Percentiles rank a stretch among this genome's conserved stretches.
Conservation (phyloP, 2,329 filamentous ascomycete genomes). For the Chlorencoelia australis region DNA sequence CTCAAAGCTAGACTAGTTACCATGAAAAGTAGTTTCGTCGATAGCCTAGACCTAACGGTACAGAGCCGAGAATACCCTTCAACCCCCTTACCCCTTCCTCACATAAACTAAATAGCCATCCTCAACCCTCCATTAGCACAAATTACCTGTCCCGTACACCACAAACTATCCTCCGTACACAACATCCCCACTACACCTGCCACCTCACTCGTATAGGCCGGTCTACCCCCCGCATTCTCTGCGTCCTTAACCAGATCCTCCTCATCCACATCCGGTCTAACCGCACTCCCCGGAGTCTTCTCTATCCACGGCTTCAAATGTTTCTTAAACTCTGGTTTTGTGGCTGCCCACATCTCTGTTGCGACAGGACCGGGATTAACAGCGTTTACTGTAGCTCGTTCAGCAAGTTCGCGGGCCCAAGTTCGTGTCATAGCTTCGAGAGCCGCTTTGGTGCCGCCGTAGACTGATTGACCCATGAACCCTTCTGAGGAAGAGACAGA, state of each 20-base stretch:
- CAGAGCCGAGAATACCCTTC: too few species aligned
- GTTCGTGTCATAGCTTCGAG: constrained; percentile 51
- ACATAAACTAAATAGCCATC: too few species aligned
- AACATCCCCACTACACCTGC: constrained; percentile 9
- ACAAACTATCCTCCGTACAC: constrained; percentile 8
- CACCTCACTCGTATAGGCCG: constrained; percentile 8
- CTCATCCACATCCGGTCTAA: constrained; percentile 7
- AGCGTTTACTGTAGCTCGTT: constrained; percentile 5
- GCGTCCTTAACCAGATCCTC: constrained; percentile 7
- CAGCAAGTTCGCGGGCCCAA: constrained; percentile 6
- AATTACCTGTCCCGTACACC: constrained; percentile 9
- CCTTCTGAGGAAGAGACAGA: constrained; percentile 47
- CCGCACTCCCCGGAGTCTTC: constrained; percentile 5
- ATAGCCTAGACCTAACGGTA: too few species aligned
- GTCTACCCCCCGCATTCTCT: constrained; percentile 7
- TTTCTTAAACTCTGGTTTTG: constrained; percentile 46
- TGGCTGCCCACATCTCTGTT: constrained; percentile 21
- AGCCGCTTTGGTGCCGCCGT: constrained; percentile 54
- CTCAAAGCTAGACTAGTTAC: too few species aligned
- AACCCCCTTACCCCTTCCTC: too few species aligned
- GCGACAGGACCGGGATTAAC: constrained; percentile 4
- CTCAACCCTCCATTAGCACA: constrained; percentile 9
- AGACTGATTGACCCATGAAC: constrained; percentile 45
- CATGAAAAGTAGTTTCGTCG: too few species aligned
- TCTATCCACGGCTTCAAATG: constrained; percentile 50